Conservation (phyloP, 2,329 filamentous ascomycete species). For the Cladophialophora immunda region DNA sequence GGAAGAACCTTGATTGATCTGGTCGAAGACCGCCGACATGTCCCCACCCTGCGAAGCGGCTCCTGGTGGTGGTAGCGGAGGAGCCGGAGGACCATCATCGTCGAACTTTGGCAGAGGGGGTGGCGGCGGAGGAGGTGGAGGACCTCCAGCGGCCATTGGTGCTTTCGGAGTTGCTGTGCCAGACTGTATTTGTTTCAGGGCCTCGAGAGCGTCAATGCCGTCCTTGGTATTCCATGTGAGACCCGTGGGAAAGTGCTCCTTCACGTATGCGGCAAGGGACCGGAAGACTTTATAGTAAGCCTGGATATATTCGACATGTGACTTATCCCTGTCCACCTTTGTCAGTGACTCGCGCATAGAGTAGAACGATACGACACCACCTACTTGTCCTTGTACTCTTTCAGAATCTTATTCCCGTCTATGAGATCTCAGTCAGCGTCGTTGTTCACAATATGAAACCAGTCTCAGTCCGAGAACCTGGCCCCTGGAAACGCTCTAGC, state of each 20-base stretch:
- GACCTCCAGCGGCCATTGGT: constrained; percentile 48
- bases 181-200: constrained; percentile 66
- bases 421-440: background rate
- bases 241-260: constrained; percentile 80
- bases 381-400: constrained; percentile 84
- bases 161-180: constrained; percentile 45
- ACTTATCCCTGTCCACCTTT: constrained; percentile 68
- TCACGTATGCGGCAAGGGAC: constrained; percentile 82
- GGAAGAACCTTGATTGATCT: constrained; percentile 87
- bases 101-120: constrained; percentile 57
- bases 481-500: background rate
- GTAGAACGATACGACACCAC: constrained; percentile 38
- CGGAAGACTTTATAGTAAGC: constrained; percentile 92
- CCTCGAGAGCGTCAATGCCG: constrained; percentile 74
- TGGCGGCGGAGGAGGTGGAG: constrained; percentile 60
- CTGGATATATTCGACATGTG: constrained; percentile 87
- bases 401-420: constrained; percentile 88
- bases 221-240: constrained; percentile 87
- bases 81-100: constrained; percentile 64
- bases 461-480: background rate
- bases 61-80: constrained; percentile 68
- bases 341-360: background rate
- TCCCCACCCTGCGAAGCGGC: constrained; percentile 63
- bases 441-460: background rate
- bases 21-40: constrained; percentile 87